Base-by-base conservation (phyloP, 106 monocot genomes). In the Gastrodia elata region DNA sequence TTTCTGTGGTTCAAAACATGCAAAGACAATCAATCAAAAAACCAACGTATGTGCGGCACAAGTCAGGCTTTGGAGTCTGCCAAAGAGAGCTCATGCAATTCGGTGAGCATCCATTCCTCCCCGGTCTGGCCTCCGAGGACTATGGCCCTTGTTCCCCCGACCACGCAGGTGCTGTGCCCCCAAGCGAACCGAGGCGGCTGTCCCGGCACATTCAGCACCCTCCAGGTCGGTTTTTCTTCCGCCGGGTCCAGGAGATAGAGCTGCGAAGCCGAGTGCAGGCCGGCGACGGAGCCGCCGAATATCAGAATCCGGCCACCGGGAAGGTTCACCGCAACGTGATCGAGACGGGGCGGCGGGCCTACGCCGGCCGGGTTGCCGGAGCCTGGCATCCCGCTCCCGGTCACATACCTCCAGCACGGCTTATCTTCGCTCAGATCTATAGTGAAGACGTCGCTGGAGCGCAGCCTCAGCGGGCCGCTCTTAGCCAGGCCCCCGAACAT, bases 401-500 rank as follows among this genome's bases (percentile, higher is more conserved):
- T 96, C 32, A 96, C 82, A 74, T 83, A 89, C 58, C 89, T 81
- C 95, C 95, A 96, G 30, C 82, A 84, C 4, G 89, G 95, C 25
- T 89, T 80, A 1, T 82, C 89, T 68, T 92, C 95, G 40, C 88
- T 87, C 38, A 90, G 71, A 76, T 96, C 95, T 84, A 96, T 77
- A 1, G 92, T 96, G 79, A 84, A 96, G 70, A 95, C 94, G 49
- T 95, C 94, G 65, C 89, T 91, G 1, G 94, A 95, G 22, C 94
- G 82, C 43, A 95, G 67, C 18, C 94, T 61, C 3, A 95, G 82
- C 9, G 94, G 94, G 0, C 94, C 94, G 76, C 91, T 92, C 81
- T 92, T 96, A 20, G 95, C 95, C 56, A 96, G 82, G 18, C 95
- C 95, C 48, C 95, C 95, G 79, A 96, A 96, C 95, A 96, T 96